phyloP scores from a whole-genome alignment of 2,329 filamentous ascomycete genomes.

The Clathrospora elynae region DNA sequence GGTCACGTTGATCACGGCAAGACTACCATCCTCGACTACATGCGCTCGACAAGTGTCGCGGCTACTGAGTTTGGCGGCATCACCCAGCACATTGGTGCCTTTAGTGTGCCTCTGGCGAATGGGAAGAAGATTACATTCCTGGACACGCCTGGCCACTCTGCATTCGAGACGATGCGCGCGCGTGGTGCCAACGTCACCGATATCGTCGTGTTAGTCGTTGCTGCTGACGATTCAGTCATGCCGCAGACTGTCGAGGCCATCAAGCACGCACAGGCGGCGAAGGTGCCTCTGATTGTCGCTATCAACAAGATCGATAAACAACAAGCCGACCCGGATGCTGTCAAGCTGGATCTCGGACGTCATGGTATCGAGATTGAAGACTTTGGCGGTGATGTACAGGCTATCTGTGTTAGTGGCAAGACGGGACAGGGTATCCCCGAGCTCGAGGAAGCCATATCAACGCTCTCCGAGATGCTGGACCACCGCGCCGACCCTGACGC shows the following conservation, averaged over 20 bases:
- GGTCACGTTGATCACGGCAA: slow-evolving; percentile 98
- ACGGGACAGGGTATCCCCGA: slow-evolving; percentile 90
- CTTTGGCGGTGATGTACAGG: slow-evolving; percentile 91
- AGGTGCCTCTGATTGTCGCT: slow-evolving; percentile 94
- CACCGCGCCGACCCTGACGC: slow-evolving; percentile 79
- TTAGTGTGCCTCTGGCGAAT: slow-evolving; percentile 80
- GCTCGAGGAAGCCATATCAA: slow-evolving; percentile 86
- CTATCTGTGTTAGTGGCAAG: slow-evolving; percentile 88
- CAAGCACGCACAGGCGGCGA: slow-evolving; percentile 85
- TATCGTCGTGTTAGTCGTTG: slow-evolving; percentile 93
- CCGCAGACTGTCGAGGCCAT: slow-evolving; percentile 96
- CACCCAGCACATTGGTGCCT: slow-evolving; percentile 97
- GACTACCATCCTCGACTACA: slow-evolving; percentile 91
- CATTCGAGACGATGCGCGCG: slow-evolving; percentile 94
- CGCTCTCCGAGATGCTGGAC: slow-evolving; percentile 87
- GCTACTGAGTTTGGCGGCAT: slow-evolving; percentile 94
- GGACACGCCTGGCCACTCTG: slow-evolving; percentile 94
- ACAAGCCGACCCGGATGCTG: slow-evolving; percentile 76
- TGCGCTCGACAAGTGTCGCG: slow-evolving; percentile 90
- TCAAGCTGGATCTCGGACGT: slow-evolving; percentile 83
- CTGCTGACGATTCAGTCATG: slow-evolving; percentile 96
- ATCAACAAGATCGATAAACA: slow-evolving; percentile 97
- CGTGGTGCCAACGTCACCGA: slow-evolving; percentile 95
- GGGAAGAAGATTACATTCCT: slow-evolving; percentile 95
- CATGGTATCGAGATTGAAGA: slow-evolving; percentile 93